Evolutionary conservation across 2,329 filamentous ascomycete genomes (phyloP), one percentile per base, ranked within the genome.

Genomic region (Curvularia hawaiiensis): DNA sequence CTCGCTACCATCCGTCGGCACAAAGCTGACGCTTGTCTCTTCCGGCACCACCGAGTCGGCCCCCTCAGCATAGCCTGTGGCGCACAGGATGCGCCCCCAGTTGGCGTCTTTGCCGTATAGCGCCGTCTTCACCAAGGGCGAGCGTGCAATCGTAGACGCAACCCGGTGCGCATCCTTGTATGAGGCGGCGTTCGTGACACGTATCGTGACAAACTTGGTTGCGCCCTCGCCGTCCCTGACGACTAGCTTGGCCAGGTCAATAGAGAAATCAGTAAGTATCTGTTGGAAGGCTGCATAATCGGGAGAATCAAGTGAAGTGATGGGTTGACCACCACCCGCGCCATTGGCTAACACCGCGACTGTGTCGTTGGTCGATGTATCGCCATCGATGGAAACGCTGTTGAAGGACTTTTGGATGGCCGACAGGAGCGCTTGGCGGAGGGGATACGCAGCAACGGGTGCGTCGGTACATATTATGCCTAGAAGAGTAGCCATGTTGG

Each of bases 301-400:
- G 11, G 75, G 74, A 76, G 85, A 67, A 14, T 79, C 72, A 44
- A 83, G 79, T 1, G 82, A 82, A 1, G 79, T 76, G 51, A 94
- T 83, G 53, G 85, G 81, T 14, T 83, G 77, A 18, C 91, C 91
- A 52, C 91, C 91, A 0, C 92, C 94, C 18, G 92, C 92, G 61
- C 95, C 95, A 76, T 99, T 99, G 62, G 95, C 94, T n/a, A 99
- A 85, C 54, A 99, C 82, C 4, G 92, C 92, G 28, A 98, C 86
- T 0, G 94, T 98, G 80, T 99, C 95, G 79, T 99, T 99, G 58
- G 95, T 99, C 61, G 91, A 96, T 9, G 93, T 98, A 78, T 98
- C 95, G 58, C 95, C 95, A 76, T 99, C 95, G 60, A 99, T 91
- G 60, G 91, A 96, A 75, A 99, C 97, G 76, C 90, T 90, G 83